Conservation (phyloP, 1,139 yeast genomes). For the Geotrichum restrictum region DNA sequence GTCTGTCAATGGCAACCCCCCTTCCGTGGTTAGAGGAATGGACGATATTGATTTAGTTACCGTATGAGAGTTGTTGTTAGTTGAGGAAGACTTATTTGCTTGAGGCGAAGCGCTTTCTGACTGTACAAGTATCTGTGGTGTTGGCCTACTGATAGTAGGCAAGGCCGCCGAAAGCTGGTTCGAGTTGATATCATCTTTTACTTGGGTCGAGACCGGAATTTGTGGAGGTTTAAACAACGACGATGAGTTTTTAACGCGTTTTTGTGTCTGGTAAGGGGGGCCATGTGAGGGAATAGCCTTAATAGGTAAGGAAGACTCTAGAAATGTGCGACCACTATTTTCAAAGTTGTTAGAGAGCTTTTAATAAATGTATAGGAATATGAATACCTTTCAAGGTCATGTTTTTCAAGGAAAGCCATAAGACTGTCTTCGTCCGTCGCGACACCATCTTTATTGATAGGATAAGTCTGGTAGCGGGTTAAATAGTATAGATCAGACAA, state of each 20-base stretch:
- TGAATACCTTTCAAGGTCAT: constrained; percentile 44
- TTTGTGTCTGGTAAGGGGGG: background rate
- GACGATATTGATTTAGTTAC: too few relatives aligned
- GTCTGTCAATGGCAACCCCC: background rate
- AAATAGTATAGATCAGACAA: constrained; percentile 55
- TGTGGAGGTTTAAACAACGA: constrained; percentile 10
- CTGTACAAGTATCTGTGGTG: background rate
- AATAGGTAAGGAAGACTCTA: constrained; percentile 30
- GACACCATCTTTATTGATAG: constrained; percentile 40
- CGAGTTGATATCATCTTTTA: background rate
- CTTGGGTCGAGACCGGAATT: background rate
- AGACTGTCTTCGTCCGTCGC: constrained; percentile 42
- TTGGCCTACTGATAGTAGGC: background rate
- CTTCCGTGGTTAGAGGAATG: too few relatives aligned
- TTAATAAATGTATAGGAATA: background rate
- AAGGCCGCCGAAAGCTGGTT: background rate
- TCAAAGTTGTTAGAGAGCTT: background rate
- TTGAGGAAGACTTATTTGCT: background rate
- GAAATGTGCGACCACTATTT: constrained; percentile 33
- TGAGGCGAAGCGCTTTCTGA: background rate
- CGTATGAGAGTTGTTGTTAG: too few relatives aligned
- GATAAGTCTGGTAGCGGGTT: constrained; percentile 45
- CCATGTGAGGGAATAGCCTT: background rate
- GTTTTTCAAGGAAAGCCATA: constrained; percentile 44
- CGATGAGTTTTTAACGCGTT: constrained; percentile 5